Conservation (phyloP, 495 filamentous ascomycete species). For the Aspergillus egyptiacus region DNA sequence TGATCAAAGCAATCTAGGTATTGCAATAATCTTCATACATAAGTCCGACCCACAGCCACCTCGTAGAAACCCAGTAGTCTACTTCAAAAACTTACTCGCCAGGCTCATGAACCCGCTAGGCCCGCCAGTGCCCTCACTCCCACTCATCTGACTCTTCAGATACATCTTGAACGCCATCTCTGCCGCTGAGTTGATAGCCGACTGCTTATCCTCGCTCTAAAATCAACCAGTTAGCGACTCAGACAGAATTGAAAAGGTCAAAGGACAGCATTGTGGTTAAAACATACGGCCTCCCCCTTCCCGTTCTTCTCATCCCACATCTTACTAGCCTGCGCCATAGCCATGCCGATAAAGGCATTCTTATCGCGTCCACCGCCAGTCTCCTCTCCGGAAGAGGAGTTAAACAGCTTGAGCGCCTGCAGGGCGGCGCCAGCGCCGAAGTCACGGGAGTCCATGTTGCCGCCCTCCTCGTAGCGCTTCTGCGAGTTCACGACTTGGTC, state of each 20-base stretch:
- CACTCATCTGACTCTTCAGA: slow-evolving; percentile 51
- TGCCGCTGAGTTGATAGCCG: slow-evolving; percentile 52
- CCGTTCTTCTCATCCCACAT: slow-evolving; percentile 54
- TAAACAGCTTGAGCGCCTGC: slow-evolving; percentile 66
- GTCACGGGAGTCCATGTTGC: slow-evolving; percentile 31
- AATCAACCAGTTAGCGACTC: background rate
- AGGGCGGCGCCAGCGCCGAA: slow-evolving; percentile 59
- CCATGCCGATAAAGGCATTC: slow-evolving; percentile 59
- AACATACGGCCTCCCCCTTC: slow-evolving; percentile 44
- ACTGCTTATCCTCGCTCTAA: slow-evolving; percentile 52
- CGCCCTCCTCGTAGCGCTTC: slow-evolving; percentile 32
- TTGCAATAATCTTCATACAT: no score
- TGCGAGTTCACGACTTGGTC: slow-evolving; percentile 49
- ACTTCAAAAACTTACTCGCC: slow-evolving; percentile 50
- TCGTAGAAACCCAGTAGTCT: background rate
- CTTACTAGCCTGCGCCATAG: slow-evolving; percentile 62
- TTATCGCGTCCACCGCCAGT: slow-evolving; percentile 48
- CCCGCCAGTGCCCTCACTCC: slow-evolving; percentile 42
- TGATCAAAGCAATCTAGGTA: no score
- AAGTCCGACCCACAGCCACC: no score
- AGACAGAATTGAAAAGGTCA: slow-evolving; percentile 8
- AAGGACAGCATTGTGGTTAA: no score
- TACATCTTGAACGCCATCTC: slow-evolving; percentile 68
- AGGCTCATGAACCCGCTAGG: slow-evolving; percentile 48
- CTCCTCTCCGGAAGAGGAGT: slow-evolving; percentile 23